A percentile compares a stretch with the other conserved stretches of the same genome.
Conservation (phyloP, 176 grass and related monocot species). For the Microstegium vimineum region DNA sequence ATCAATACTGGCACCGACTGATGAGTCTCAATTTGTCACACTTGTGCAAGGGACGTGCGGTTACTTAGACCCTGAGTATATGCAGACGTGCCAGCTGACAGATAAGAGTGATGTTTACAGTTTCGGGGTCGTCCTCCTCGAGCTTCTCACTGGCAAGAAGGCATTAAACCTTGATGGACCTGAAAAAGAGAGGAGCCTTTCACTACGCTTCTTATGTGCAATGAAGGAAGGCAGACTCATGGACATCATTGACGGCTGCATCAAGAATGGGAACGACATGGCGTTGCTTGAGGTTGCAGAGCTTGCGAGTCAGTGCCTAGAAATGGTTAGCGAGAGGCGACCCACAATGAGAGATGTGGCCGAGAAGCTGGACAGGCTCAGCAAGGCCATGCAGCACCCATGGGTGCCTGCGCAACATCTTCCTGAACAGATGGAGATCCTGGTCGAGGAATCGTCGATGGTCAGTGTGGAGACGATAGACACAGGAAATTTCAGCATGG, state of each 20-base stretch:
- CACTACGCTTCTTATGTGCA: neutral
- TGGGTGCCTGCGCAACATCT: neutral
- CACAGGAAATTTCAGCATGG: constrained; percentile 23
- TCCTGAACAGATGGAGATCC: constrained; percentile 24
- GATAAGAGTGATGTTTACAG: constrained; percentile 39
- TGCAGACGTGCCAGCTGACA: constrained; percentile 12
- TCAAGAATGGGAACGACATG: neutral
- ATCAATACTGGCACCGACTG: constrained; percentile 16
- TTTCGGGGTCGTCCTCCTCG: constrained; percentile 31
- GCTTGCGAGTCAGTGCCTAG: constrained; percentile 19
- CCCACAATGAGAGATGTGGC: constrained; percentile 39
- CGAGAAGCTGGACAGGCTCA: constrained; percentile 28
- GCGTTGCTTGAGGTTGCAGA: constrained; percentile 6
- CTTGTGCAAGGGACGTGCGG: constrained; percentile 41
- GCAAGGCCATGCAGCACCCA: constrained; percentile 21
- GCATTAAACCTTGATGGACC: constrained; percentile 16
- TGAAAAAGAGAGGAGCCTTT: constrained; percentile 18
- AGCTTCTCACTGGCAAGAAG: constrained; percentile 27
- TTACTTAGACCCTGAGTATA: constrained; percentile 35
- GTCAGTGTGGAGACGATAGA: neutral
- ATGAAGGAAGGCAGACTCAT: constrained; percentile 23
- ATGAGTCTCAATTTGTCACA: constrained; percentile 28
- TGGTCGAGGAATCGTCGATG: constrained; percentile 10
- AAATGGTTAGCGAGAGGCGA: constrained; percentile 3
- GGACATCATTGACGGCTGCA: constrained; percentile 19